These are phyloP conservation scores for Ophiostoma ulmi DNA, from an alignment of 2,329 filamentous ascomycete species.

Conservation along the genomic window DNA sequence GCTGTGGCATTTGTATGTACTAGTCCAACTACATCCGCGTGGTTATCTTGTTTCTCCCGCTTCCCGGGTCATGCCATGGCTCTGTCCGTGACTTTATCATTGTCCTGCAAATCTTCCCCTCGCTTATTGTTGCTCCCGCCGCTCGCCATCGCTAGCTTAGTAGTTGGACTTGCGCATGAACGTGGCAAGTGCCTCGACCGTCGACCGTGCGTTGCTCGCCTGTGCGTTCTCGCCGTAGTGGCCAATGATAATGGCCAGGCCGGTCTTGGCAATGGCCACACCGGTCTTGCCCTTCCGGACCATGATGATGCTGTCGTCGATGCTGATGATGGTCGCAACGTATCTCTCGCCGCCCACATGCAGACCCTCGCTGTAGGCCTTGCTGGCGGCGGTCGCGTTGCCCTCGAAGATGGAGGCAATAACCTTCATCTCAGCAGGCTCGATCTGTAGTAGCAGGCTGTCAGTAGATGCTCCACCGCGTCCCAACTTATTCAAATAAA, in stretches of 20 bases:
- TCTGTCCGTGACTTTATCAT: neutral
- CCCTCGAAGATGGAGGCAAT: conserved; percentile 50
- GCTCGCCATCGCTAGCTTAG: conserved; percentile 43
- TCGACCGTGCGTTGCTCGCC: conserved; percentile 70
- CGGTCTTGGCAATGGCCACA: conserved; percentile 77
- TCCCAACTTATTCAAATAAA: neutral
- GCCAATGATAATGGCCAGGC: conserved; percentile 79
- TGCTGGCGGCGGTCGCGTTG: conserved; percentile 49
- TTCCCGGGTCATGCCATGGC: conserved; percentile 1
- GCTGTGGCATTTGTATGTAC: conserved; percentile 12
- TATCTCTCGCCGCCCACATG: conserved; percentile 73
- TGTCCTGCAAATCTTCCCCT: neutral
- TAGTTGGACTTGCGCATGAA: conserved; percentile 78
- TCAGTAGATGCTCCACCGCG: neutral
- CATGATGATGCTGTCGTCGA: conserved; percentile 49
- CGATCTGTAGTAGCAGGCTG: conserved; percentile 40
- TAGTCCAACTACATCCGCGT: conserved; percentile 10
- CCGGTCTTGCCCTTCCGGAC: conserved; percentile 61
- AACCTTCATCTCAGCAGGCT: conserved; percentile 55
- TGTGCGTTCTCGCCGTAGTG: conserved; percentile 73
- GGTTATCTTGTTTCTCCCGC: neutral
- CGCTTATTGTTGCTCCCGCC: neutral
- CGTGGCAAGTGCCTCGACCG: conserved; percentile 77
- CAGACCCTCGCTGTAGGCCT: conserved; percentile 67
- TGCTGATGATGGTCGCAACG: conserved; percentile 60